Base-by-base conservation (phyloP, 192 early-diverging fungal species). In the Haplosporangium gracile region DNA sequence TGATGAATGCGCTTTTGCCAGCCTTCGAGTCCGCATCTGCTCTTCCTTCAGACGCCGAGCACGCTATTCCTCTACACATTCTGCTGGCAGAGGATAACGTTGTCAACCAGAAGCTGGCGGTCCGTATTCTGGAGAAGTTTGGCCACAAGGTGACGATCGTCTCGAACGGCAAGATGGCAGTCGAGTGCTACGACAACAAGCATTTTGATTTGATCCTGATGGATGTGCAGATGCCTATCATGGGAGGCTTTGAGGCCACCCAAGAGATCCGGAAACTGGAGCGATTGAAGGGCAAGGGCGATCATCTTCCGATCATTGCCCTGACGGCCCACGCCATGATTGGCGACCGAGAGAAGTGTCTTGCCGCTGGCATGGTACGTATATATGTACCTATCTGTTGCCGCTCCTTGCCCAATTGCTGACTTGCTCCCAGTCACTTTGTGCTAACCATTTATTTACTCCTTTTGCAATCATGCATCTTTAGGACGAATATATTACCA, bases 161-260 rank as follows among this genome's bases (percentile, higher is more conserved):
- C 6, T 88, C 94, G 43, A 96, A 97, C 79, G 96, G 96, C 36
- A 91, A 94, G 87, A 70, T 94, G 85, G 96, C 96, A 0, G 94
- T 97, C 2, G 95, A 97, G 82, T 92, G 89, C 11, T 94, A 95
- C 51, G 88, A 91, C 70, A 26, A 80, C 77, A 82, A 92, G 78
- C 89, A 89, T 81, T 92, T 93, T 89, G 88, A 92, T 77, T 24
- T 94, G 82, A 95, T 97, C 60, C 82, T 97, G 68, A 97, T 97
- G 96, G 96, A 97, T 78, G 94, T 96, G 29, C 95, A 96, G 89
- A 96, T 97, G 96, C 96, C 96, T 1, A 92, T 96, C 53, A 96
- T 97, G 95, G 96, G 95, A 63, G 96, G 96, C 36, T 96, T 96
- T 71, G 96, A 97, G 89, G 95, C 95, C 15, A 96, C 96, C 10